Evolutionary conservation across 768 basidiomycete species (phyloP), one percentile per base, ranked within the genome.

Genomic region (Rhodotorula sphaerocarpa): DNA sequence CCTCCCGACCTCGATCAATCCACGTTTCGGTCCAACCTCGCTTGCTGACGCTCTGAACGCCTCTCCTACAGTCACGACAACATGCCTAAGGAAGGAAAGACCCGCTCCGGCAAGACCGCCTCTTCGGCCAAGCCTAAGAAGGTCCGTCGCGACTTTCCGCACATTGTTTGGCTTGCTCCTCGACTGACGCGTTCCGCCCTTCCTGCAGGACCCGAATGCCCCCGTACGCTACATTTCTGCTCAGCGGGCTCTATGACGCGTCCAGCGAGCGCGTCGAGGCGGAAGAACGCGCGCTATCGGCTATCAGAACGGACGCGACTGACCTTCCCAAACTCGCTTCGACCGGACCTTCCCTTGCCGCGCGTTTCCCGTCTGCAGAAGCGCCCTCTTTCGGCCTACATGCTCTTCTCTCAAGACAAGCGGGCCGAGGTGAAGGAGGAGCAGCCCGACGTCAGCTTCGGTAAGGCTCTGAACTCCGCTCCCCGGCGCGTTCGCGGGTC

Each of bases 341-440:
- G 14, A 30, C 15, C 48, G 33, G 20, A 20, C 21, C 42, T 27
- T 44, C 21, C 9, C 20, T 14, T n/a, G n/a, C n/a, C n/a, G n/a
- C n/a, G n/a, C n/a, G n/a, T n/a, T 16, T 21, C 48, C 18, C 54
- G 28, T 31, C 14, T 41, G 21, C 63, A 65, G 63, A 95, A 96
- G 79, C 84, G 91, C 57, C 87, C 89, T 0, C 81, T 95, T 50
- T 95, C 91, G 34, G 90, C 93, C 44, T 97, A 95, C 80, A 95
- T 97, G 93, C 91, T 91, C 86, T 97, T 96, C 82, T 85, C 84
- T 71, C 88, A 91, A 76, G 92, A 90, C 76, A 87, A 89, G 88
- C 83, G 92, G 74, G 87, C 92, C 77, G 83, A 87, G 75, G 88
- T 96, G 82, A 93, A 92, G 84, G 74, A 82, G 61, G 90, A 95